Conservation (phyloP, 495 filamentous ascomycete species). For the Penicillium verhagenii region DNA sequence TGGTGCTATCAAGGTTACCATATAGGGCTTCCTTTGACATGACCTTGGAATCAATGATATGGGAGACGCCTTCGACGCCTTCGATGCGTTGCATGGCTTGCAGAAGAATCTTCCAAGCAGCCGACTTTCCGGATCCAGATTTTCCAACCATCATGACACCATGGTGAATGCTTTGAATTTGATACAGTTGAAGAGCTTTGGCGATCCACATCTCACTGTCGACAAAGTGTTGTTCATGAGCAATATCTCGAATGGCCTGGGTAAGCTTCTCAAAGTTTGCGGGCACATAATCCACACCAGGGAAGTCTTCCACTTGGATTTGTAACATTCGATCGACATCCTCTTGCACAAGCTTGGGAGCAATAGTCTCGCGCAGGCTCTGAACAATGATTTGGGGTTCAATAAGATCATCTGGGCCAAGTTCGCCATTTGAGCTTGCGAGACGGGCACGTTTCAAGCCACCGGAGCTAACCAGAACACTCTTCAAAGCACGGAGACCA, state of each 20-base stretch:
- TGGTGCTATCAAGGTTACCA: conserved; percentile 92
- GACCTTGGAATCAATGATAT: conserved; percentile 98
- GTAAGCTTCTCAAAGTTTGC: conserved; percentile 78
- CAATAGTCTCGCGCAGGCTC: conserved; percentile 97
- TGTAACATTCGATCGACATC: conserved; percentile 86
- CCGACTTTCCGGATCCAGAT: conserved; percentile 92
- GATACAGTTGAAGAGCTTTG: conserved; percentile 92
- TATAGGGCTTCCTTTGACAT: conserved; percentile 99
- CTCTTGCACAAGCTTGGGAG: conserved; percentile 87
- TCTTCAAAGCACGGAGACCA: conserved; percentile 94
- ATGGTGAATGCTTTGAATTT: conserved; percentile 96
- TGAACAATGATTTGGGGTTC: conserved; percentile 99
- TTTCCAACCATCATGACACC: conserved; percentile 99
- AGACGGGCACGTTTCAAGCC: conserved; percentile 87
- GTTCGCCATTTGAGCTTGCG: conserved; percentile 49
- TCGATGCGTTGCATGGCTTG: conserved; percentile 90
- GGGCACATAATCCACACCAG: conserved; percentile 87
- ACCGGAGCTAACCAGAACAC: conserved; percentile 95
- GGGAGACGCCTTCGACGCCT: conserved; percentile 86
- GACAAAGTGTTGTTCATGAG: conserved; percentile 76
- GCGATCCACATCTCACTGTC: conserved; percentile 94
- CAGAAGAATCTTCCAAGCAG: conserved; percentile 91
- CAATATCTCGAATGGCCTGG: conserved; percentile 76
- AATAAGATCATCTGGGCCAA: conserved; percentile 70
- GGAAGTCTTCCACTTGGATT: conserved; percentile 85